Base-by-base conservation (phyloP, 129 eudicot genomes). In the Flaveria robusta region DNA sequence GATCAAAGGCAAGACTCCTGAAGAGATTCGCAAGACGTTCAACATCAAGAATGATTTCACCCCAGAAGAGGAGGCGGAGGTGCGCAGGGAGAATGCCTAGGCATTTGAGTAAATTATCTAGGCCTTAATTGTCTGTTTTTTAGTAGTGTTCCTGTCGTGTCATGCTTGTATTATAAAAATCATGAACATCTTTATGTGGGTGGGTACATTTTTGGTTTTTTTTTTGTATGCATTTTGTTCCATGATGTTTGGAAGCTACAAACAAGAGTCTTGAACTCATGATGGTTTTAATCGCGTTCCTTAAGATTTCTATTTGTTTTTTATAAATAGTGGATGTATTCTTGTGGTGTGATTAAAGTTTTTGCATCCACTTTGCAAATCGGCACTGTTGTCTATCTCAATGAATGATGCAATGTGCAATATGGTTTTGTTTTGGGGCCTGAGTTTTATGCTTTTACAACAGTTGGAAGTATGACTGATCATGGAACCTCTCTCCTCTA, bases 1-100 rank as follows among this genome's bases (percentile, higher is more conserved):
- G 90, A 87, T 90, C 74, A 87, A 90, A 77, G 96, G 96, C 9
- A 90, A 86, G 88, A 82, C 91, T 0, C 89, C 90, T 1, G 96
- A 92, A 77, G 91, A 92, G 75, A 92, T 92, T 34, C 85, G 92
- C 71, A 87, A 89, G 85, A 83, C 87, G 10, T 89, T 89, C 79
- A 80, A 89, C 86, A 92, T 92, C 81, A 87, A 87, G 81, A 85
- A 88, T 42, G 97, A 92, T 62, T 89, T 82, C 84, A 87, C 93
- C 2, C 89, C 96, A 0, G 96, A 92, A 79, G 97, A 92, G 52
- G 90, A 87, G 34, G 93, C 85, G 83, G 96, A 86, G 70, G 89
- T 90, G 0, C 89, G 90, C 29, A 77, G 87, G 82, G 96, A 87
- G 89, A 87, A 86, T 41, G 87, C 86, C 4, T 90, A 92, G 96